A percentile compares a stretch with the other conserved stretches of the same genome.
Conservation (phyloP, 371 early-diverging fungal species). For the Sporodiniella umbellata region DNA sequence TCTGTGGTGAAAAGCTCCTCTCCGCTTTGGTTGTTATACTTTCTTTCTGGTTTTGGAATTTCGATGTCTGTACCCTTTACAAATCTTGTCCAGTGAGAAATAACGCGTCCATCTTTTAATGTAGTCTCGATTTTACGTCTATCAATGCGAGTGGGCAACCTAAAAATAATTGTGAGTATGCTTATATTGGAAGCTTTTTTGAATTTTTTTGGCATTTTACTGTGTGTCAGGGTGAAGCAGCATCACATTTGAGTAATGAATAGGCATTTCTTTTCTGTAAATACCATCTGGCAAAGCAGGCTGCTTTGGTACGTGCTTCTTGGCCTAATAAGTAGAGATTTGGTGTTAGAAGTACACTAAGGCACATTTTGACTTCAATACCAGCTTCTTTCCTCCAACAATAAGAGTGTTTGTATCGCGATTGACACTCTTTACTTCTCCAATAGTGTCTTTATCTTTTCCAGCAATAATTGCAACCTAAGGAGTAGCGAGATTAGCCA, state of each 20-base stretch:
- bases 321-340: constrained; percentile 19
- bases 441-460: constrained; percentile 50
- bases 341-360: neutral
- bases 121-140: constrained; percentile 38
- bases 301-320: constrained; percentile 48
- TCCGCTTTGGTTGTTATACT: constrained; percentile 28
- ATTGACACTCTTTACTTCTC: constrained; percentile 43
- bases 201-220: constrained; percentile 30
- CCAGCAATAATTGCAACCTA: constrained; percentile 53
- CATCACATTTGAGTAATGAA: constrained; percentile 52
- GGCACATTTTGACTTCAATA: no score
- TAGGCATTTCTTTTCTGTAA: constrained; percentile 42
- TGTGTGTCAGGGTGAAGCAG: constrained; percentile 49
- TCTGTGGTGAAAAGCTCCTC: constrained; percentile 23
- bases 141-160: constrained; percentile 25
- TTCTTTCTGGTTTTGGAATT: constrained; percentile 41
- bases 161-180: neutral
- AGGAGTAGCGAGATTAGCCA: no score
- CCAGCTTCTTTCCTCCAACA: constrained; percentile 51
- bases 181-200: constrained; percentile 13
- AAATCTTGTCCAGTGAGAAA: constrained; percentile 40
- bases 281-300: constrained; percentile 50
- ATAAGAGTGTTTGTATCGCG: constrained; percentile 38
- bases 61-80: constrained; percentile 47
- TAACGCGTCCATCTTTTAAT: constrained; percentile 35